Conservation (phyloP, 1,284 basidiomycete genomes). For the Rhodotorula sp. region DNA sequence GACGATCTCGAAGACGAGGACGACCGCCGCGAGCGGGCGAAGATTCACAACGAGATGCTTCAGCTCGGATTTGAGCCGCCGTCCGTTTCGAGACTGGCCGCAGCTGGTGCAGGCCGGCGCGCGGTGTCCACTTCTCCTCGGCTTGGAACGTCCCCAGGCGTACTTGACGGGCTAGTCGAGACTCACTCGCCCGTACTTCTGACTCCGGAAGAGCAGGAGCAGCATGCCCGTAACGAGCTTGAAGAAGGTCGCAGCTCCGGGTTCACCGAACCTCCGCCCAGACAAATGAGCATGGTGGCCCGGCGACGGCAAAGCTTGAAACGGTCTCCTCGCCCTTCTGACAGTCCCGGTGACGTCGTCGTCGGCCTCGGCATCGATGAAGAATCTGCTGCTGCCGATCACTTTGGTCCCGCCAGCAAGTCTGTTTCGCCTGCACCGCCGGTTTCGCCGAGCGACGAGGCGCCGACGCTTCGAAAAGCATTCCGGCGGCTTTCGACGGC, state of each 20-base stretch:
- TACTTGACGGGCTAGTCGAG: not conserved
- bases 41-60: slow-evolving; percentile 31
- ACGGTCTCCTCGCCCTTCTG: not conserved
- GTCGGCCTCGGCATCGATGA: slow-evolving; percentile 14
- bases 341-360: not conserved
- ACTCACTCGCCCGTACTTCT: not conserved
- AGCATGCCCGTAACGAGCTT: slow-evolving; percentile 14
- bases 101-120: not conserved
- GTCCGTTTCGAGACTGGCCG: slow-evolving; percentile 14
- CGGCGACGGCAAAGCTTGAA: slow-evolving; percentile 4
- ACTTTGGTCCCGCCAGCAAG: not conserved
- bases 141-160: not conserved
- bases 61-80: slow-evolving; percentile 24
- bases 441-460: not conserved
- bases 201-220: slow-evolving; percentile 6
- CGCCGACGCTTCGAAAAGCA: slow-evolving; percentile 2
- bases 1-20: slow-evolving; percentile 43
- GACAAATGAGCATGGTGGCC: slow-evolving; percentile 9
- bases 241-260: slow-evolving; percentile 25
- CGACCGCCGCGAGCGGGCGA: slow-evolving; percentile 35
- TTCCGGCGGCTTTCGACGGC: slow-evolving; percentile 8
- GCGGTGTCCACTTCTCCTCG: not conserved
- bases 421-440: not conserved
- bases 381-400: not conserved
- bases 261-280: slow-evolving; percentile 32